Evolutionary conservation across 1,284 basidiomycete species (phyloP), one percentile per base, ranked within the genome.

Genomic region (Hypsizygus ulmarius): DNA sequence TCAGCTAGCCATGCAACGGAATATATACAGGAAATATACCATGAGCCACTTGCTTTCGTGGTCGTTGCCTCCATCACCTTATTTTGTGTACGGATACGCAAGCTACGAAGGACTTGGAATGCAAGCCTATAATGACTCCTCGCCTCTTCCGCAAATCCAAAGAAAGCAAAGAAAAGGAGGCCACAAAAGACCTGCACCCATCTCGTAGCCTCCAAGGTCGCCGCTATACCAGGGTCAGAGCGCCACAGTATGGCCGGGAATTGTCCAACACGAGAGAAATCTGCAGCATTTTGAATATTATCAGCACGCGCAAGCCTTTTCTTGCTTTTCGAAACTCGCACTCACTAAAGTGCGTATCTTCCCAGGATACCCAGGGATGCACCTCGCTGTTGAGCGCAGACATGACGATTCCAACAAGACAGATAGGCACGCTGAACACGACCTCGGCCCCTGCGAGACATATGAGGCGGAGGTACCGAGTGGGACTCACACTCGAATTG

Each of bases 381-480:
- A 74, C 49, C n/a, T 53, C 52, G n/a, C 52, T 44, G 38, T 41
- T 36, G 3, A 61, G 52, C n/a, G 57, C 51, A 28, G 63, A 56
- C 38, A 67, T 59, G 39, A 64, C 32, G n/a, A 74, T 56, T 18
- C 58, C 47, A 14, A 56, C 41, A 7, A 58, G 34, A 15, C 62
- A 50, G 33, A 74, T 45, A 0, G 75, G 74, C 9, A 72, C 56
- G 35, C 64, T 71, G 53, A 68, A 62, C 6, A 69, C 14, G n/a
- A 73, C 63, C 32, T 79, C 77, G 7, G 67, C 55, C 16, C 60
- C 55, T 3, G 78, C 74, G 11, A 84, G 66, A 10, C 68, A 68
- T 66, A 82, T 74, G 8, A 83, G 70, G 3, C 81, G 78, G 47
- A 78, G 59, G 59, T 78, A 87, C 7, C 78, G 79, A 53, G 58